Evolutionary conservation across 352 stramenopile genomes (phyloP), one percentile per base, ranked within the genome.

Genomic region (Phytopythium boreale): DNA sequence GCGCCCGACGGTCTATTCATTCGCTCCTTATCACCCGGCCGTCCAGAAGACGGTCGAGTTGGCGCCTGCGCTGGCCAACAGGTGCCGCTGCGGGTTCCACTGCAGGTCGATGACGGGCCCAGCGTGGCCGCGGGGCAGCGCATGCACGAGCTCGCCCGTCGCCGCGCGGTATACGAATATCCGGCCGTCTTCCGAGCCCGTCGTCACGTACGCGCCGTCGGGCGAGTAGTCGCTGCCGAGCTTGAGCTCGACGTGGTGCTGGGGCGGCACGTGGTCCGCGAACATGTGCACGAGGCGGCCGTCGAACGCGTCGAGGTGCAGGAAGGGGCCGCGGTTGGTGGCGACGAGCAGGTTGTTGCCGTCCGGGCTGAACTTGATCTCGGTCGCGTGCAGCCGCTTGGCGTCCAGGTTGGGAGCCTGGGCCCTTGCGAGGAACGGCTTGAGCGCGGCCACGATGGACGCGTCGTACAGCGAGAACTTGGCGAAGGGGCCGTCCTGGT

Each of bases 391-490:
- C 37, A 96, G 70, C 56, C 86, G 84, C 57, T 83, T 80, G 34
- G 49, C 57, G 58, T 77, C 82, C 29, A 92, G 67, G 46, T 71
- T 87, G 5, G 78, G 79, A 29, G 71, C 76, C 56, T 90, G 79
- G 20, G 71, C 56, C 4, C 75, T 66, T 5, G 77, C 81, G 6
- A 95, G 69, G 49, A 87, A 84, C 36, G 85, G 87, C 17, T 90
- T 76, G 22, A 96, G 46, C 8, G 73, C 79, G 31, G 62, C 66
- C 41, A 90, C 29, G 60, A 96, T 79, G 53, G 75, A 90, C 22
- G 80, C 65, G 67, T 94, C 85, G 61, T 94, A 89, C 2, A 96
- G 78, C 57, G 82, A 90, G 53, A 96, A 96, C 70, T 94, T 96
- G 70, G 83, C 87, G 59, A 96, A 96, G 17, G 87, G 87, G 8